Percentiles rank a stretch among this genome's conserved stretches.
Conservation (phyloP, 805 yeast genomes). For the Saccharomycopsis malanga region DNA sequence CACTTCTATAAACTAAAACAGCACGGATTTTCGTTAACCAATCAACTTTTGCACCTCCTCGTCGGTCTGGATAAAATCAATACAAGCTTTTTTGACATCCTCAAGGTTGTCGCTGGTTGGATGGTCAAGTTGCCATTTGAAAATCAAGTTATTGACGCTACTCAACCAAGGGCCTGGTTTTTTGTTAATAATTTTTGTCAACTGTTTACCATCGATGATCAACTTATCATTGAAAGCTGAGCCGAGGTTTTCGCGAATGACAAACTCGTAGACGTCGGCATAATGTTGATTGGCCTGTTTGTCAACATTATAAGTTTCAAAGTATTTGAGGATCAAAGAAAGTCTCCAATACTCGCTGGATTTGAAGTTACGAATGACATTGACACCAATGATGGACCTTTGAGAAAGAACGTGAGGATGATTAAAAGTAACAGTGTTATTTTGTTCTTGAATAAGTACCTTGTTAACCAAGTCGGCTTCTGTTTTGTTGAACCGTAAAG, state of each 20-base stretch:
- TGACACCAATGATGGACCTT: constrained; percentile 11
- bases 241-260: constrained; percentile 32
- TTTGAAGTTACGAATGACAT: constrained; percentile 10
- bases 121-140: constrained; percentile 73
- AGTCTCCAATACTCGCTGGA: constrained; percentile 17
- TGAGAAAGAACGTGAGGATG: constrained; percentile 2
- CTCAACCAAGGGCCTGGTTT: constrained; percentile 90
- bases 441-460: constrained; percentile 8
- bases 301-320: constrained; percentile 12
- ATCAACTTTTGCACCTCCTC: neutral
- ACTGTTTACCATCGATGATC: constrained; percentile 66
- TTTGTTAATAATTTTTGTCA: constrained; percentile 41
- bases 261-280: constrained; percentile 23
- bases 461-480: constrained; percentile 18
- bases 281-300: constrained; percentile 18
- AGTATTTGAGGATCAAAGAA: constrained; percentile 19
- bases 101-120: constrained; percentile 33
- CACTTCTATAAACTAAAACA: too few species aligned
- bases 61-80: constrained; percentile 31
- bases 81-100: constrained; percentile 46
- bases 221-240: constrained; percentile 50
- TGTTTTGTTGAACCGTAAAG: constrained; percentile 14
- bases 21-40: neutral
- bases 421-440: constrained; percentile 1
- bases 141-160: constrained; percentile 43